These are phyloP conservation scores for Harringtonia aguacate DNA, from an alignment of 2,329 filamentous ascomycete genomes.

Conservation along the genomic window DNA sequence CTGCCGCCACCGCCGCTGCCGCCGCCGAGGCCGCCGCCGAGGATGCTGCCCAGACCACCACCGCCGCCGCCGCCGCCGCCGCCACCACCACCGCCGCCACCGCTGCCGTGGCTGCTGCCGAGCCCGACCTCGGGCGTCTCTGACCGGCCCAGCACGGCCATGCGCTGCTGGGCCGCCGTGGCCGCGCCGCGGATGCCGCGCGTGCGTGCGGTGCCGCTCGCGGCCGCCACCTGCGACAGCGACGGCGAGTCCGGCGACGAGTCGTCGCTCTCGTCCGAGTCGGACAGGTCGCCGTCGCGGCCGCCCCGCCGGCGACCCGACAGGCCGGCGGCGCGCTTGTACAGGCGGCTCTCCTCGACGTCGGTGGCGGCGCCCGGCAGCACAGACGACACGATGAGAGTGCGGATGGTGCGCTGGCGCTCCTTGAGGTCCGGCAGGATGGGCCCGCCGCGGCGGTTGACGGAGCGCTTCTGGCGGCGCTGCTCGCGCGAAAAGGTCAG, in stretches of 20 bases:
- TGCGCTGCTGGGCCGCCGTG: slow-evolving; percentile 73
- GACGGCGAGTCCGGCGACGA: slow-evolving; percentile 80
- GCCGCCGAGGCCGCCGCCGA: background rate
- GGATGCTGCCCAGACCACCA: slow-evolving; percentile 27
- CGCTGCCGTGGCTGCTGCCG: slow-evolving; percentile 27
- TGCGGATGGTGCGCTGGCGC: slow-evolving; percentile 83
- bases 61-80: background rate
- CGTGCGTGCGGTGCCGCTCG: slow-evolving; percentile 67
- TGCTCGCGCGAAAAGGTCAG: slow-evolving; percentile 90
- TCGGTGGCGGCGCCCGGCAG: slow-evolving; percentile 74
- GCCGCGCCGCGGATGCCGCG: slow-evolving; percentile 84
- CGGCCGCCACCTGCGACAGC: slow-evolving; percentile 48
- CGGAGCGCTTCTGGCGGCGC: slow-evolving; percentile 85
- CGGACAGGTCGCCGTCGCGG: slow-evolving; percentile 64
- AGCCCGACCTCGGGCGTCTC: slow-evolving; percentile 63
- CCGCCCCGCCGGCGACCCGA: slow-evolving; percentile 40
- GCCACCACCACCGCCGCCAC: background rate
- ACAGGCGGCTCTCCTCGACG: slow-evolving; percentile 77
- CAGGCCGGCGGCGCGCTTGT: slow-evolving; percentile 61
- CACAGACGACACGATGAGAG: slow-evolving; percentile 83
- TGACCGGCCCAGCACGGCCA: slow-evolving; percentile 72
- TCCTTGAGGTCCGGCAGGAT: slow-evolving; percentile 94
- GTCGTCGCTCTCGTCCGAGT: slow-evolving; percentile 87
- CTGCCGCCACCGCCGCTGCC: background rate
- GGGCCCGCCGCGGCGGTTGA: slow-evolving; percentile 86